Conservation (phyloP, 345 rosid species). For the Populus euphratica region DNA sequence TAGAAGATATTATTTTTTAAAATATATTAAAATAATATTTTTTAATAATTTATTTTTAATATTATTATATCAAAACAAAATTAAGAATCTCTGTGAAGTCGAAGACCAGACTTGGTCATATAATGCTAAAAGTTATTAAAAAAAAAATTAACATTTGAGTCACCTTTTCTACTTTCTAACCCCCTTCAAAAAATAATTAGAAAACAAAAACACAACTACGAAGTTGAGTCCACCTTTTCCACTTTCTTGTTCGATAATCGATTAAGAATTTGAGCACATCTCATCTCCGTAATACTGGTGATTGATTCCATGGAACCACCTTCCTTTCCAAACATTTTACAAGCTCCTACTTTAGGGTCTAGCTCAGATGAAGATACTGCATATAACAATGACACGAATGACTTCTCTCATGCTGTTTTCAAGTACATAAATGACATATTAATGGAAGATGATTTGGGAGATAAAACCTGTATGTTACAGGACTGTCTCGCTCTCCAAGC, state of each 20-base stretch:
- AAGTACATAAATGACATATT: constrained; percentile 20
- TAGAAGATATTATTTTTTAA: too few species aligned
- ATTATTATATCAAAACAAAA: too few species aligned
- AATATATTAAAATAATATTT: too few species aligned
- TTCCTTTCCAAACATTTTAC: not conserved
- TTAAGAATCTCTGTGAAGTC: too few species aligned
- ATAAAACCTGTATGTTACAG: constrained; percentile 60
- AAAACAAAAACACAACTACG: too few species aligned
- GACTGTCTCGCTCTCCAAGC: constrained; percentile 80
- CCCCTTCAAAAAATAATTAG: too few species aligned
- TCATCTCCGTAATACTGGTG: constrained; percentile 13
- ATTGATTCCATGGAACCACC: constrained; percentile 9
- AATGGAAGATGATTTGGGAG: constrained; percentile 22
- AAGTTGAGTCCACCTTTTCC: not conserved
- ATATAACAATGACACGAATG: constrained; percentile 18
- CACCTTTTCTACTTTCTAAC: too few species aligned
- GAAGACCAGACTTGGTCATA: too few species aligned
- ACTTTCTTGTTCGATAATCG: constrained; percentile 14
- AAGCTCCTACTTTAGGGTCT: not conserved
- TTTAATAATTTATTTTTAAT: too few species aligned
- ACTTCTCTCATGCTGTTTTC: constrained; percentile 1
- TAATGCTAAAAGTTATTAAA: too few species aligned
- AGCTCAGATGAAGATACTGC: constrained; percentile 30
- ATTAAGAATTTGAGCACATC: constrained; percentile 15
- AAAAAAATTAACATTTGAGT: too few species aligned